Evolutionary conservation across 306 rosid species (phyloP), one percentile per base, ranked within the genome.

Genomic region (Senna tora): DNA sequence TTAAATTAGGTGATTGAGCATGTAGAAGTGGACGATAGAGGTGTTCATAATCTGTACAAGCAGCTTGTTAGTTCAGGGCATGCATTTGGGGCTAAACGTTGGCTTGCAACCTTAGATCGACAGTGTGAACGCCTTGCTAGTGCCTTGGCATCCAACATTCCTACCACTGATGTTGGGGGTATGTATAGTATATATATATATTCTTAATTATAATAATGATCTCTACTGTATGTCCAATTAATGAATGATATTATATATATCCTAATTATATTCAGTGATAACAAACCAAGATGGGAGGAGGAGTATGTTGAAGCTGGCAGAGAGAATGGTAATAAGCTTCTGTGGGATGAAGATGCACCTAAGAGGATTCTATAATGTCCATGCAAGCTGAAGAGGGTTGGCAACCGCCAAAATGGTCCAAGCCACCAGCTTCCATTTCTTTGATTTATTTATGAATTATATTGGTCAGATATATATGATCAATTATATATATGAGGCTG

Each of bases 1-100:
- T n/a, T n/a, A n/a, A n/a, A n/a, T n/a, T n/a, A 92, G 99, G 90
- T 95, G 5, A 90, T 95, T 22, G 99, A 95, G 69, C 96, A 95
- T 32, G 93, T 85, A 9, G 99, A 95, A 72, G 96, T 88, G 66
- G 97, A 91, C 60, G 99, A 91, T 47, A 84, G 96, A 79, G 96
- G 97, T 5, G 97, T 92, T 78, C 96, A 91, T 60, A 87, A 72
- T 82, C 89, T 95, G 5, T 95, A 89, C 85, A 92, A 85, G 85
- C 97, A 87, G 59, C 86, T 95, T 43, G 99, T 95, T 4, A 85
- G 73, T 77, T 82, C 96, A 4, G 99, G 99, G 52, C 80, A 91
- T 52, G 99, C 88, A 41, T 95, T 95, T 61, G 99, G 99, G 1
- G 99, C 99, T 12, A 91, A 92, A 75, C 90, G 96, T 28, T 95